A percentile compares a stretch with the other conserved stretches of the same genome.
phyloP scores from a whole-genome alignment of 495 filamentous ascomycete species.

The Pseudoneurospora amorphoporcata region DNA sequence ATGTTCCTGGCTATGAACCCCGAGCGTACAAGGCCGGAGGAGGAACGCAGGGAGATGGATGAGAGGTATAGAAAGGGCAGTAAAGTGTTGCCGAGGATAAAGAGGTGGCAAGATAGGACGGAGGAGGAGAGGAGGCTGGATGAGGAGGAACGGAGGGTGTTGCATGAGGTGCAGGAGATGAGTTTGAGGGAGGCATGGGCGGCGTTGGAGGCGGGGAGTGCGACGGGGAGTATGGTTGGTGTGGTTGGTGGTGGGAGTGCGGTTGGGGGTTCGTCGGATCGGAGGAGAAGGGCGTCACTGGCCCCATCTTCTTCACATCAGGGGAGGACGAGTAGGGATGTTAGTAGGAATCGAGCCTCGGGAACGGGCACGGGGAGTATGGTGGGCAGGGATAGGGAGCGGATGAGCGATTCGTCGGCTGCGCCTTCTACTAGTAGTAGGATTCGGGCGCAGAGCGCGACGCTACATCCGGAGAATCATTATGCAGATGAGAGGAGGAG shows the following conservation, averaged over 20 bases:
- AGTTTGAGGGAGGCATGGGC: slow-evolving; percentile 55
- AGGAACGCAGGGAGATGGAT: slow-evolving; percentile 62
- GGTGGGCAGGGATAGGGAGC: slow-evolving; percentile 12
- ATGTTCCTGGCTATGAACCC: slow-evolving; percentile 71
- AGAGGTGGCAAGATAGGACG: slow-evolving; percentile 32
- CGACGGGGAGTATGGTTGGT: slow-evolving; percentile 60
- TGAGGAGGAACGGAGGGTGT: slow-evolving; percentile 55
- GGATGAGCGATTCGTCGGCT: slow-evolving; percentile 9
- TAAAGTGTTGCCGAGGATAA: slow-evolving; percentile 49
- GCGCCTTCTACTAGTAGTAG: neutral
- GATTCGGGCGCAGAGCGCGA: slow-evolving; percentile 13
- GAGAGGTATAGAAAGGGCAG: slow-evolving; percentile 68
- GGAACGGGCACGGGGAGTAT: neutral
- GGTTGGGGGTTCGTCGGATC: slow-evolving; percentile 5
- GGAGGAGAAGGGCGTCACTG: neutral
- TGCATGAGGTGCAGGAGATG: slow-evolving; percentile 59
- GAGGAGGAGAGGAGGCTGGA: slow-evolving; percentile 39
- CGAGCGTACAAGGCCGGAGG: slow-evolving; percentile 48
- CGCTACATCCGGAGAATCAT: slow-evolving; percentile 18
- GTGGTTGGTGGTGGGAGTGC: slow-evolving; percentile 16
- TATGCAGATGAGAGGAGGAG: slow-evolving; percentile 24
- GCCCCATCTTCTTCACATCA: neutral
- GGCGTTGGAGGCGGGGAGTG: slow-evolving; percentile 41
- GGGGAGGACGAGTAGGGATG: neutral
- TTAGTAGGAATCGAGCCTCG: neutral